A percentile compares a stretch with the other conserved stretches of the same genome.
phyloP scores from a whole-genome alignment of 2,329 filamentous ascomycete genomes.

The Curvularia sp. region DNA sequence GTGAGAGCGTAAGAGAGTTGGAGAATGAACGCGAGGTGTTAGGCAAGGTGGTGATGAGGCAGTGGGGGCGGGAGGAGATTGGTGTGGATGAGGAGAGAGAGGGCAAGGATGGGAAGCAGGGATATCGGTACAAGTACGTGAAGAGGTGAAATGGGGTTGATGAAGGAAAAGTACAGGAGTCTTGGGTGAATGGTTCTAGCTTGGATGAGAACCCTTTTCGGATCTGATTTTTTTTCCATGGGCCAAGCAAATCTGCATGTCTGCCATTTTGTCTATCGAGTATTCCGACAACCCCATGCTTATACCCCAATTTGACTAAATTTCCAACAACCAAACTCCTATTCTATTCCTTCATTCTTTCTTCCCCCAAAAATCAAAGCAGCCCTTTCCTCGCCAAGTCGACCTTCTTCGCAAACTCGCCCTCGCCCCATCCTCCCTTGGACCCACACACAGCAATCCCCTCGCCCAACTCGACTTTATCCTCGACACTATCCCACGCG shows the following conservation, averaged over 20 bases:
- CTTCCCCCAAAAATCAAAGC: conserved; percentile 55
- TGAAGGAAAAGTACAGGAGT: background rate
- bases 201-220: background rate
- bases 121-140: conserved; percentile 43
- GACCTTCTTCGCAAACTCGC: conserved; percentile 76
- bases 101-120: conserved; percentile 37
- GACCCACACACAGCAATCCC: conserved; percentile 76
- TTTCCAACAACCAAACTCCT: background rate
- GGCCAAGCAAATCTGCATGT: background rate
- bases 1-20: conserved; percentile 32
- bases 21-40: conserved; percentile 40
- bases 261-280: background rate
- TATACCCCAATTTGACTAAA: background rate
- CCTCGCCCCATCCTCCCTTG: conserved; percentile 75
- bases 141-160: conserved; percentile 14
- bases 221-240: background rate
- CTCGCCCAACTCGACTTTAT: conserved; percentile 74
- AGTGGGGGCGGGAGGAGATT: conserved; percentile 49
- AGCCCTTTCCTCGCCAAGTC: conserved; percentile 81
- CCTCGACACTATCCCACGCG: conserved; percentile 71
- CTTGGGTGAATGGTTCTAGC: background rate
- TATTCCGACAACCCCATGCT: no score
- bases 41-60: conserved; percentile 44
- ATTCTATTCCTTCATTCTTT: background rate
- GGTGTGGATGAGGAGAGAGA: conserved; percentile 33